Percentiles rank a stretch among this genome's conserved stretches.
phyloP scores from a whole-genome alignment of 495 filamentous ascomycete genomes.

The Penicillium ucsense region DNA sequence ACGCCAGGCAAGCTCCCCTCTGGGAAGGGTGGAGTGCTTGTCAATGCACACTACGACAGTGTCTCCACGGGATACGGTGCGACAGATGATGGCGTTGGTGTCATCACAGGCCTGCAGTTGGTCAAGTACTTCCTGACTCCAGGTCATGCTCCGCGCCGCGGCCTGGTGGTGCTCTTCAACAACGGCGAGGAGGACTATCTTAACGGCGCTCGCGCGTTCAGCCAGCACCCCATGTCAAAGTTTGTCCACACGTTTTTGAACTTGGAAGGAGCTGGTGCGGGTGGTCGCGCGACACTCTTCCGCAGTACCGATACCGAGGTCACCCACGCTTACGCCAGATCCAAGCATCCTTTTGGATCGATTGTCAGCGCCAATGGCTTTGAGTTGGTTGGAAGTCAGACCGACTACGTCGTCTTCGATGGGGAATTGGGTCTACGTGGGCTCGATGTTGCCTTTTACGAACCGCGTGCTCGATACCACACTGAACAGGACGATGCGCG shows the following conservation, averaged over 20 bases:
- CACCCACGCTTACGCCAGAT: constrained; percentile 62
- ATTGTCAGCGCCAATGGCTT: constrained; percentile 79
- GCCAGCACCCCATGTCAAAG: constrained; percentile 65
- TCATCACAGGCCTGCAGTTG: constrained; percentile 78
- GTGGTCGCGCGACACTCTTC: constrained; percentile 80
- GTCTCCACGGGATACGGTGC: constrained; percentile 86
- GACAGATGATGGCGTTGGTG: constrained; percentile 88
- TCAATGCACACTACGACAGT: constrained; percentile 95
- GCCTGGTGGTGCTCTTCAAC: constrained; percentile 80
- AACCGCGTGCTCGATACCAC: constrained; percentile 81
- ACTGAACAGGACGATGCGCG: constrained; percentile 79
- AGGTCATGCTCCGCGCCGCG: constrained; percentile 65
- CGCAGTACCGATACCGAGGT: constrained; percentile 81
- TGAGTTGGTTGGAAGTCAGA: constrained; percentile 67
- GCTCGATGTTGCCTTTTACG: constrained; percentile 83
- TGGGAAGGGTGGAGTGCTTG: constrained; percentile 67
- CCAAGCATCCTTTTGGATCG: constrained; percentile 70
- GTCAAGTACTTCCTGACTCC: constrained; percentile 75
- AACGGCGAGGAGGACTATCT: constrained; percentile 94
- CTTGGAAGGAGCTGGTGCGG: constrained; percentile 89
- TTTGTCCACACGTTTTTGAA: constrained; percentile 84
- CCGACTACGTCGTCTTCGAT: constrained; percentile 82
- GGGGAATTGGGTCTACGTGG: constrained; percentile 75
- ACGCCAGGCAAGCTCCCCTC: constrained; percentile 33
- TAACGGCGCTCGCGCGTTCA: constrained; percentile 81